These are phyloP conservation scores for Tuber calosporum DNA, from an alignment of 495 filamentous ascomycete species.

Conservation along the genomic window DNA sequence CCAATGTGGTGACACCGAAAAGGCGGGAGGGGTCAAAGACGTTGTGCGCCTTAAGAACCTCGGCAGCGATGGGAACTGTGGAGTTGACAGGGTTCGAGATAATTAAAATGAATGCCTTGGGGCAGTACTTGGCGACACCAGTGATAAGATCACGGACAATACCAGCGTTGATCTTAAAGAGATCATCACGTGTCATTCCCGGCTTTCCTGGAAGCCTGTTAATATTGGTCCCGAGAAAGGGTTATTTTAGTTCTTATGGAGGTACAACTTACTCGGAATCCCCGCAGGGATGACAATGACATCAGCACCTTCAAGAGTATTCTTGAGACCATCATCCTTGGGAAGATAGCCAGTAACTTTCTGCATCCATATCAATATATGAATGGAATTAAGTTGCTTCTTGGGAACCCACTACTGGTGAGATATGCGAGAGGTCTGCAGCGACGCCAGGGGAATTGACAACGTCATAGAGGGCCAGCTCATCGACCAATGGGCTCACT, in stretches of 20 bases:
- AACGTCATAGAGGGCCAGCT: conserved; percentile 96
- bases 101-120: conserved; percentile 87
- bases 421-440: conserved; percentile 95
- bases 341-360: conserved; percentile 88
- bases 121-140: conserved; percentile 74
- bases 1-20: conserved; percentile 95
- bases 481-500: conserved; percentile 71
- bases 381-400: not conserved
- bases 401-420: conserved; percentile 64
- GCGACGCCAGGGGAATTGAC: conserved; percentile 96
- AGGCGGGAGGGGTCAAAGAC: conserved; percentile 90
- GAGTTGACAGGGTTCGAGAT: conserved; percentile 99
- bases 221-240: conserved; percentile 7
- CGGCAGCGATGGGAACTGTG: conserved; percentile 93
- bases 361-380: conserved; percentile 45
- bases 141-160: conserved; percentile 84
- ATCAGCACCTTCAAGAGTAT: conserved; percentile 80
- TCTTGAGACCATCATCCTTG: conserved; percentile 79
- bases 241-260: not conserved
- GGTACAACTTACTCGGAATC: conserved; percentile 71
- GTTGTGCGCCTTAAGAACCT: conserved; percentile 83
- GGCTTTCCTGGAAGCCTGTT: conserved; percentile 67
- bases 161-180: conserved; percentile 96
- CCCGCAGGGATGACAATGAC: conserved; percentile 95
- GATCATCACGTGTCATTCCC: conserved; percentile 97